Conservation (phyloP, 768 basidiomycete genomes). For the Lentinula aciculospora region DNA sequence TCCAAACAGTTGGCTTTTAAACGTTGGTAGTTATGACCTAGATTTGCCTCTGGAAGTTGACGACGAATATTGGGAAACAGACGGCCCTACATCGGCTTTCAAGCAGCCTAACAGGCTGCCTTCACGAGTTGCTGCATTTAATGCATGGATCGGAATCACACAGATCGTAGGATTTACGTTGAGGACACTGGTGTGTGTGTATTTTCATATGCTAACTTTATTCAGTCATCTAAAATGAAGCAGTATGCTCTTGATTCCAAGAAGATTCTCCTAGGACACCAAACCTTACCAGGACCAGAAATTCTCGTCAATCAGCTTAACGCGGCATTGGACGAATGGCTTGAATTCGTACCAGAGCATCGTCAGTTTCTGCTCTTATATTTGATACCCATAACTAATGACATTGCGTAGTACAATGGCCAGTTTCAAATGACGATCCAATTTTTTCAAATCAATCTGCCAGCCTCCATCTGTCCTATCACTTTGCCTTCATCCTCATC, state of each 20-base stretch:
- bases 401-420: constrained; percentile 50
- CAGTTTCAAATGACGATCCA: constrained; percentile 40
- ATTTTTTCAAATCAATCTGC: constrained; percentile 53
- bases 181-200: constrained; percentile 51
- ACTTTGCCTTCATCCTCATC: constrained; percentile 59
- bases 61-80: constrained; percentile 68
- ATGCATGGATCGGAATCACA: constrained; percentile 56
- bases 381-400: neutral
- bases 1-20: neutral
- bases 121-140: constrained; percentile 55
- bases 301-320: constrained; percentile 65
- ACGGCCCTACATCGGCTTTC: constrained; percentile 46
- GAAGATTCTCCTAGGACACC: constrained; percentile 46
- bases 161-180: constrained; percentile 66
- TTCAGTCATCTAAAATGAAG: neutral
- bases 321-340: constrained; percentile 67
- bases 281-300: constrained; percentile 46
- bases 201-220: neutral
- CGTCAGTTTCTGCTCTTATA: constrained; percentile 31
- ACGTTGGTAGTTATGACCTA: constrained; percentile 64
- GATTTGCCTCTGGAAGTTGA: constrained; percentile 82
- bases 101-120: constrained; percentile 62
- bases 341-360: constrained; percentile 61
- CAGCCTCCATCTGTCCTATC: constrained; percentile 51
- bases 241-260: constrained; percentile 73